Percentiles rank a stretch among this genome's conserved stretches.
These are phyloP conservation scores for Asterochloris erici DNA, from an alignment of 139 green algal species.

Conservation along the genomic window DNA sequence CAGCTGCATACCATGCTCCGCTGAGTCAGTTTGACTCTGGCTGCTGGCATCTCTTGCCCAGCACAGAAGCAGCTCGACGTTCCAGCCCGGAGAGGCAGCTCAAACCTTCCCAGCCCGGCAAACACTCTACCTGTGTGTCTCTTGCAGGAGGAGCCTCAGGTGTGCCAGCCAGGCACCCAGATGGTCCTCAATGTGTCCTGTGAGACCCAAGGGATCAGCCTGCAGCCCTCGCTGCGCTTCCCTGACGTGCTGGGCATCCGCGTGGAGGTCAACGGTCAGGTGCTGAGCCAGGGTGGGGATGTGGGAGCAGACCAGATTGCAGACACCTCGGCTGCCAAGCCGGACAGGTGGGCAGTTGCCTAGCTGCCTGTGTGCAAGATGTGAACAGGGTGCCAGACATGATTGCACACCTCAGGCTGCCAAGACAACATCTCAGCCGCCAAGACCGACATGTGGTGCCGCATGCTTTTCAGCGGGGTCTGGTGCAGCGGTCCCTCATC, in stretches of 20 bases:
- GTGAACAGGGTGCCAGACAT: no score
- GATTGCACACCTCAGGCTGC: no score
- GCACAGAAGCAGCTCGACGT: neutral
- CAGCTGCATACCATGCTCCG: neutral
- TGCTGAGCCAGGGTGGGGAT: conserved; percentile 45
- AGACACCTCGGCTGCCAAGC: conserved; percentile 28
- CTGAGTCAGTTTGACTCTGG: neutral
- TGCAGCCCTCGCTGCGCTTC: conserved; percentile 1
- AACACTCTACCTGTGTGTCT: neutral
- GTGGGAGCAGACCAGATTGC: conserved; percentile 32
- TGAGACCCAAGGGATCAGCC: conserved; percentile 2
- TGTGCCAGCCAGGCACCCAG: neutral
- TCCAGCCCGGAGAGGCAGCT: neutral
- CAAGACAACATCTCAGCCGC: no score
- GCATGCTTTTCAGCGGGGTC: no score
- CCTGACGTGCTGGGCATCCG: conserved; percentile 29
- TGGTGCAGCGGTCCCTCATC: no score
- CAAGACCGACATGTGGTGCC: no score
- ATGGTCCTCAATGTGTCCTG: conserved; percentile 12
- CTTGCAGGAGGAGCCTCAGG: neutral
- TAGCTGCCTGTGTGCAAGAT: no score
- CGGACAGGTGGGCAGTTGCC: no score
- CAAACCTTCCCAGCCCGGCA: neutral
- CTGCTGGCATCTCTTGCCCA: neutral
- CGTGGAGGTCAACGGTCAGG: conserved; percentile 45